A percentile compares a stretch with the other conserved stretches of the same genome.
These are phyloP conservation scores for Ceratocystis variospora DNA, from an alignment of 2,329 filamentous ascomycete genomes.

Conservation along the genomic window DNA sequence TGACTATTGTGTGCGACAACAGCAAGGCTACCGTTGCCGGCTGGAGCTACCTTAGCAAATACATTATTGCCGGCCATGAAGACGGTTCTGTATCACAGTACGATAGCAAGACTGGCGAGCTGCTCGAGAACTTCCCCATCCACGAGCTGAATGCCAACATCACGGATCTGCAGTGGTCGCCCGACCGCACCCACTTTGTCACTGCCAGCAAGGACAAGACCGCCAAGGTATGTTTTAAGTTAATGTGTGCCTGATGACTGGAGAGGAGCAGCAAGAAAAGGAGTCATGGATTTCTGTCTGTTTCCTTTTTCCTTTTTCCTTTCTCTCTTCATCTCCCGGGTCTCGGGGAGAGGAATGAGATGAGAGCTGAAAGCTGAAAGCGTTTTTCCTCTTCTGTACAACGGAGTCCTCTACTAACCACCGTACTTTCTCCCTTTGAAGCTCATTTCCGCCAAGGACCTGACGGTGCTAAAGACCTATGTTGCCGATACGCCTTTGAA, in stretches of 20 bases:
- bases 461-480: constrained; percentile 89
- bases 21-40: constrained; percentile 96
- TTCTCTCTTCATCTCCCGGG: too few species aligned
- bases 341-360: too few species aligned
- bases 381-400: background rate
- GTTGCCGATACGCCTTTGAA: constrained; percentile 87
- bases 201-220: constrained; percentile 97
- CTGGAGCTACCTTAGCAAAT: constrained; percentile 87
- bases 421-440: constrained; percentile 23
- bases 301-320: too few species aligned
- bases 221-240: constrained; percentile 50
- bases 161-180: constrained; percentile 87
- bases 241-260: background rate
- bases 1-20: constrained; percentile 86
- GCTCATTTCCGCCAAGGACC: constrained; percentile 73
- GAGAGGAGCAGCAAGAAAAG: too few species aligned
- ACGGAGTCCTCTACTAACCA: background rate
- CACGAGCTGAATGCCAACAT: constrained; percentile 77
- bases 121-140: constrained; percentile 60
- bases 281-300: too few species aligned
- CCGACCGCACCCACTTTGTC: constrained; percentile 94
- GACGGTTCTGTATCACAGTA: constrained; percentile 86
- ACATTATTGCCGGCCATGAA: constrained; percentile 95
- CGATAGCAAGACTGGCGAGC: constrained; percentile 82
- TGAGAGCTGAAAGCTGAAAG: background rate